These are phyloP conservation scores for Trypanosoma scelopori DNA, from an alignment of 208 protist species.

Conservation along the genomic window DNA sequence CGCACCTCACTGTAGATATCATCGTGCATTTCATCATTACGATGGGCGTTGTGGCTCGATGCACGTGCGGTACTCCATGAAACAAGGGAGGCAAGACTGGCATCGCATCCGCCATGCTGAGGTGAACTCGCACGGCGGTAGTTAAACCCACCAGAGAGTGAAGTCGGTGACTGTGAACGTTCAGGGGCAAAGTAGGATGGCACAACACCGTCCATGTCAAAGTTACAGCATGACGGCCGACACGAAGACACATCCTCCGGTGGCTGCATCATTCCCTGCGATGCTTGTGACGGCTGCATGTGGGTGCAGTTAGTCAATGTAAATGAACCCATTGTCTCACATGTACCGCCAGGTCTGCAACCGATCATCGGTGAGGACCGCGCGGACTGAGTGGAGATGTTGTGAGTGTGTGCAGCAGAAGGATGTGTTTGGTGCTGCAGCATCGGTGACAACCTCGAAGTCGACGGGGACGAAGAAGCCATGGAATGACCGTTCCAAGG, in stretches of 20 bases:
- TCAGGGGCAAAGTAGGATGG: neutral
- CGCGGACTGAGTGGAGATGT: neutral
- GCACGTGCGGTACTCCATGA: neutral
- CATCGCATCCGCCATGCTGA: neutral
- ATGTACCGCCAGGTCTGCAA: neutral
- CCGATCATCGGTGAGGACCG: conserved; percentile 2
- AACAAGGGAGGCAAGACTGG: neutral
- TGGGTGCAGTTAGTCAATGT: too few relatives aligned
- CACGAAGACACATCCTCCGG: too few relatives aligned
- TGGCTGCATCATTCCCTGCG: too few relatives aligned
- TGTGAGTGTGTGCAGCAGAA: neutral
- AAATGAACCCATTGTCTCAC: neutral
- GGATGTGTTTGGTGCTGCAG: neutral
- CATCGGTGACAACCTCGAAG: neutral
- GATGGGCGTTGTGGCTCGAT: neutral
- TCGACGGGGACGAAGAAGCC: neutral
- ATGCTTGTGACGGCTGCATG: too few relatives aligned
- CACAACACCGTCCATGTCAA: neutral
- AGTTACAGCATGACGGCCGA: too few relatives aligned
- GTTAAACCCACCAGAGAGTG: neutral
- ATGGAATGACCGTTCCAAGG: neutral
- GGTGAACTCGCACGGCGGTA: neutral
- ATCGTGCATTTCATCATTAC: neutral
- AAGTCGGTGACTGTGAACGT: neutral
- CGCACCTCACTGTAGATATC: neutral